Evolutionary conservation across 2,329 filamentous ascomycete species (phyloP), one percentile per base, ranked within the genome.

Genomic region (Fusarium coicis): DNA sequence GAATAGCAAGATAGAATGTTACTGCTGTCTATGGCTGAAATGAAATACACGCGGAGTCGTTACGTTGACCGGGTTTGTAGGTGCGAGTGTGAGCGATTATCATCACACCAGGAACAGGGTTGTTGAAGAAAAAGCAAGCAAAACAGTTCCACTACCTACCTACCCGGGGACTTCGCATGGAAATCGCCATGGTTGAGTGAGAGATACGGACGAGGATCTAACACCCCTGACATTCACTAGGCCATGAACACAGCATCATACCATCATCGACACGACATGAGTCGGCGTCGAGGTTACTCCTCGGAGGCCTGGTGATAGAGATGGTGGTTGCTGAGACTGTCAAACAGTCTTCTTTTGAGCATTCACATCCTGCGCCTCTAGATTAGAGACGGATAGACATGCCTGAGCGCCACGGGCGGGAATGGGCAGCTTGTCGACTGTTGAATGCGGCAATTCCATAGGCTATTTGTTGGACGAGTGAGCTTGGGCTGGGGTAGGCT

Each of bases 391-490:
- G 42, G 40, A 34, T 34, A 44, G 26, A 42, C 23, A 54, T 70
- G 47, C 57, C 54, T 56, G 49, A 55, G 58, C 62, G 57, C 58
- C 63, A 68, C 50, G 40, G 46, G 23, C 56, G 66, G 64, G 64
- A 68, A 68, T 63, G 56, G 30, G 23, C 46, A 46, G 23, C 52
- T 69, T 64, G 49, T 46, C 37, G 39, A 32, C 19, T 32, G 42
- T 49, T 49, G 19, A 44, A 73, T 44, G 46, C 59, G 47, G 37
- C 44, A 63, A 60, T 46, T 40, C 28, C 47, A 67, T 71, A 63
- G 68, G 63, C 43, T 71, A 36, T 58, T 58, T 73, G 50, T 72
- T 72, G 63, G 71, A 58, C 19, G 42, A 54, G 40, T 44, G 62
- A 61, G 39, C 58, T 36, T 43, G 30, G 49, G 49, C 67, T 58